Evolutionary conservation across 371 early-diverging fungal species (phyloP), one percentile per base, ranked within the genome.

Genomic region (Chytridium lagenaria): DNA sequence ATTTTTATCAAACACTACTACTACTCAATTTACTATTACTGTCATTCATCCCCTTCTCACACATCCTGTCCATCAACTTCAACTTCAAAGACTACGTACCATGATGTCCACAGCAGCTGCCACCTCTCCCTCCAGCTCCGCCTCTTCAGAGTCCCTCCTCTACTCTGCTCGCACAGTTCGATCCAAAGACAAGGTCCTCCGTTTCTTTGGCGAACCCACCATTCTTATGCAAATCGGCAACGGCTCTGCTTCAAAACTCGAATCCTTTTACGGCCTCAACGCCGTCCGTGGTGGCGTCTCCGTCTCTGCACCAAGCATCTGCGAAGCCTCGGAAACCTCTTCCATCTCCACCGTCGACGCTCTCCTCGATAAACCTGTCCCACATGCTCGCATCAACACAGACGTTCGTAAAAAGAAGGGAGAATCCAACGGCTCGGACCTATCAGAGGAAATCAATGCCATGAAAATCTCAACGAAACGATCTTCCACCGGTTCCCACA

Each of bases 201-300:
- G 74, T 10, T 74, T 74, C 63, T 74, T 74, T 63, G 74, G 74
- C 1, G 74, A 74, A n/a, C 39, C 28, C 1, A 33, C 63, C 1
- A 69, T 74, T 1, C 68, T 69, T 1, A 44, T 74, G 38, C 39
- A 50, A n/a, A 38, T 36, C 37, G 74, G 68, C 22, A 15, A 3
- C n/a, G 74, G 74, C 12, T 23, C 16, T 52, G 2, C 38, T 33
- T 30, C 50, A 3, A 68, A 68, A 36, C 68, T 68, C 31, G 5
- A 68, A 52, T 50, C 68, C 52, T 68, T 68, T 49, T 68, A 68
- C 68, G 68, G 68, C 36, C 16, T 66, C 23, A 34, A 19, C 23
- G 63, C 63, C 23, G 15, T 23, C 63, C 15, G 37, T 23, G 55
- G n/a, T n/a, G n/a, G n/a, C n/a, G n/a, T n/a, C n/a, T n/a, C 55